A percentile compares a stretch with the other conserved stretches of the same genome.
Conservation (phyloP, 441 rosid species). For the Rhodomyrtus psidioides region DNA sequence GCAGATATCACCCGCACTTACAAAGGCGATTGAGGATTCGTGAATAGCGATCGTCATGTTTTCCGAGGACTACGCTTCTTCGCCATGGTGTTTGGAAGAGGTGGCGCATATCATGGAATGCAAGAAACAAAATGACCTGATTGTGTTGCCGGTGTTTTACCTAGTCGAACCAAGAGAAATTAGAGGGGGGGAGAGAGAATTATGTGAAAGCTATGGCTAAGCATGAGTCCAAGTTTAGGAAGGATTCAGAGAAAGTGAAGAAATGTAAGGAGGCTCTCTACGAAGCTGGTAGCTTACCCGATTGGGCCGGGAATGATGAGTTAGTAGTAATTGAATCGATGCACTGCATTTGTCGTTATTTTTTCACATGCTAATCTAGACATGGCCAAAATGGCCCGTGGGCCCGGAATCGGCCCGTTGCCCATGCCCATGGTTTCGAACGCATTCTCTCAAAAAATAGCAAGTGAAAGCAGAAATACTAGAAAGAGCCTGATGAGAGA, state of each 20-base stretch:
- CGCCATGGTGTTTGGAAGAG: background rate
- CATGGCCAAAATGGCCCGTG: too few species aligned
- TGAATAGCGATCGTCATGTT: accelerated
- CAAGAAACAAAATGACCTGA: background rate
- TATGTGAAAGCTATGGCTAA: background rate
- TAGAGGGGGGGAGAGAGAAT: background rate
- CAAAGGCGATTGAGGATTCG: background rate
- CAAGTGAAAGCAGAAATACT: too few species aligned
- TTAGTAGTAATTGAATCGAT: background rate
- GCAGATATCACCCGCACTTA: accelerated
- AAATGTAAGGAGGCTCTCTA: accelerated
- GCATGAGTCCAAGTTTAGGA: background rate
- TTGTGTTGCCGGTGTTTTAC: background rate
- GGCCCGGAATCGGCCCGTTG: too few species aligned
- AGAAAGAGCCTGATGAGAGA: too few species aligned
- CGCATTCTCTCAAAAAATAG: too few species aligned
- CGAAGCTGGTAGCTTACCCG: accelerated
- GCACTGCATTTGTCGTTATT: background rate
- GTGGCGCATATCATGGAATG: background rate
- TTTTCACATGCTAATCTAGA: background rate
- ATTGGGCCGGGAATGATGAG: background rate
- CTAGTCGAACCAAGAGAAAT: background rate
- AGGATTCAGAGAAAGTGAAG: background rate
- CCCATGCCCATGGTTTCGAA: too few species aligned
- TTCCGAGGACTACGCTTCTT: background rate